phyloP scores from a whole-genome alignment of 345 rosid genomes.

The Sisymbrium altissimum region DNA sequence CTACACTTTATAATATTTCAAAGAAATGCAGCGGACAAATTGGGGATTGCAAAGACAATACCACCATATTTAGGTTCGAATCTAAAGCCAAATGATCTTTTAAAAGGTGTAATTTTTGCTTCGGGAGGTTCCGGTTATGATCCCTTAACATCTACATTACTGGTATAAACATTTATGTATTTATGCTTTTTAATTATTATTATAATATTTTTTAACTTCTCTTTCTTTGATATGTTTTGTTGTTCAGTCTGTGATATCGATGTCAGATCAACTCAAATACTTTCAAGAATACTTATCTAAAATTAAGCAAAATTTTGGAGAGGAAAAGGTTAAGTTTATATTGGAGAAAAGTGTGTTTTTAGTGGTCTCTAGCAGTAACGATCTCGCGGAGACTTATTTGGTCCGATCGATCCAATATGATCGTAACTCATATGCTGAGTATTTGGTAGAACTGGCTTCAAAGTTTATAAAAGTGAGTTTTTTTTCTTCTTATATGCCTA shows the following conservation, averaged over 20 bases:
- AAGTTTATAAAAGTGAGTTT: conserved; percentile 14
- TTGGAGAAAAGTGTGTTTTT: conserved; percentile 26
- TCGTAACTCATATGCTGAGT: conserved; percentile 24
- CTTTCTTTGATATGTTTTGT: too few species aligned
- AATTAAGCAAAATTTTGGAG: conserved; percentile 25
- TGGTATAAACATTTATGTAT: not conserved
- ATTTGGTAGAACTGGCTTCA: conserved; percentile 13
- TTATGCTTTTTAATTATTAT: not conserved
- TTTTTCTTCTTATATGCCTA: not conserved
- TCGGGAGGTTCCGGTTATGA: conserved; percentile 31
- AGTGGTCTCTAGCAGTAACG: conserved; percentile 33
- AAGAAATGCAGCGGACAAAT: not conserved
- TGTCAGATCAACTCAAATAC: conserved; percentile 28
- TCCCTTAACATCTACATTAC: conserved; percentile 12
- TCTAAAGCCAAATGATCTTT: conserved; percentile 9
- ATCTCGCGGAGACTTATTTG: conserved; percentile 28
- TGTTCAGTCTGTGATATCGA: conserved; percentile 15
- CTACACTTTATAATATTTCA: not conserved
- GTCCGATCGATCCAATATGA: not conserved
- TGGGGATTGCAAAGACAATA: conserved; percentile 28
- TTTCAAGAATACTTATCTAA: conserved; percentile 28
- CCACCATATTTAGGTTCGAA: conserved; percentile 25
- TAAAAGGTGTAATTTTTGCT: conserved; percentile 23
- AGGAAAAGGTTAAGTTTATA: conserved; percentile 23
- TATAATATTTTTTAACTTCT: not conserved